Evolutionary conservation across 352 stramenopile species (phyloP).

Genomic region (Pythium vanterpoolii): DNA sequence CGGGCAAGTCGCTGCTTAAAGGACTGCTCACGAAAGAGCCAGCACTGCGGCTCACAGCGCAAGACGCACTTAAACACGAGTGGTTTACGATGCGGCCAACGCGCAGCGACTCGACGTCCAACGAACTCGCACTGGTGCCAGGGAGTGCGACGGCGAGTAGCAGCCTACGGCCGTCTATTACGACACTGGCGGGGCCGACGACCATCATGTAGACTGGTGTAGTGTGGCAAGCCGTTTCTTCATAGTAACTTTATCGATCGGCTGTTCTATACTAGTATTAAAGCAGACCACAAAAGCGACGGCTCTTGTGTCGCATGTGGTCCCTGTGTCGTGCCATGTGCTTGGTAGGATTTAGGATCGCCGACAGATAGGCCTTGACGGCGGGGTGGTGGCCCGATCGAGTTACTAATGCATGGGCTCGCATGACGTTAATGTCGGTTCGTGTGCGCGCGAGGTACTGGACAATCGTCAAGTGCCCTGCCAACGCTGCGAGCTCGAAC

Average conservation of each 20-base stretch:
- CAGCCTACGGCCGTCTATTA: constrained; percentile 26
- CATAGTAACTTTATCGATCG: background rate
- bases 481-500: background rate
- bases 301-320: background rate
- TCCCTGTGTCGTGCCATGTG: background rate
- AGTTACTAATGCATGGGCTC: background rate
- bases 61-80: constrained; percentile 74
- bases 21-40: constrained; percentile 85
- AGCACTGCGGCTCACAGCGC: constrained; percentile 68
- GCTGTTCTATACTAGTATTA: background rate
- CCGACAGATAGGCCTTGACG: background rate
- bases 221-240: background rate
- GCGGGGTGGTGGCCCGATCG: background rate
- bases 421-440: background rate
- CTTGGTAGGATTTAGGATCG: background rate
- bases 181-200: constrained; percentile 1
- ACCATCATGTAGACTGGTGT: constrained; percentile 18
- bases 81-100: constrained; percentile 65
- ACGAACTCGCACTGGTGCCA: background rate
- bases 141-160: constrained; percentile 4
- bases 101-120: constrained; percentile 15
- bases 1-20: constrained; percentile 66
- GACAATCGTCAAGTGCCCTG: constrained; percentile 2
- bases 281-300: background rate
- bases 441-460: background rate